Conservation (phyloP, 2,329 filamentous ascomycete species). For the Mollisia scopiformis region DNA sequence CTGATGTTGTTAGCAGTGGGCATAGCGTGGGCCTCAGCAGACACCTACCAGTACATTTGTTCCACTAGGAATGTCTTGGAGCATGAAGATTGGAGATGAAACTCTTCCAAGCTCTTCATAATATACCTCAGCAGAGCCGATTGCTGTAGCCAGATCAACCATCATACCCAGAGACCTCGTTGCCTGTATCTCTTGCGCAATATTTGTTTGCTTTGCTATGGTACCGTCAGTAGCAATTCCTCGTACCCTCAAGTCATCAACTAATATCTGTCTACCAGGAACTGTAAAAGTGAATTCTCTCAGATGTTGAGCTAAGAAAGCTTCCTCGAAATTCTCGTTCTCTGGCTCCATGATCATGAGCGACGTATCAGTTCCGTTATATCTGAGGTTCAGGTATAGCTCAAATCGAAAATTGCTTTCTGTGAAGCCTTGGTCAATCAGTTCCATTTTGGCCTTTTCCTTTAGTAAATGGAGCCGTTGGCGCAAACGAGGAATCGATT, state of each 20-base stretch:
- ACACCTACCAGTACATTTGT: background rate
- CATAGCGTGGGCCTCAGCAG: background rate
- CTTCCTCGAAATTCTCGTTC: conserved; percentile 67
- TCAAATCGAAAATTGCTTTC: conserved; percentile 77
- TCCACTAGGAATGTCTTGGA: no score
- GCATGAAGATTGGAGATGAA: no score
- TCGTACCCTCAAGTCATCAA: conserved; percentile 84
- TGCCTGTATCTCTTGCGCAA: background rate
- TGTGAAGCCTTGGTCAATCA: conserved; percentile 71
- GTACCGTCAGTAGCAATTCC: conserved; percentile 63
- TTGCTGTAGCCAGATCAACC: no score
- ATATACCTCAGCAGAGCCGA: no score
- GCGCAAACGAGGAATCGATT: conserved; percentile 54
- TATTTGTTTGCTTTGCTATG: background rate
- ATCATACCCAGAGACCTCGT: background rate
- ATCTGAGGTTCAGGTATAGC: conserved; percentile 90
- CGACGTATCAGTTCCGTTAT: conserved; percentile 84
- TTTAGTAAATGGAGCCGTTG: conserved; percentile 72
- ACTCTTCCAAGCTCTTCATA: no score
- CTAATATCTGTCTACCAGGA: conserved; percentile 79
- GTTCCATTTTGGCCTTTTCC: conserved; percentile 64
- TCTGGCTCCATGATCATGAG: conserved; percentile 82
- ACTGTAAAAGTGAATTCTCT: conserved; percentile 86
- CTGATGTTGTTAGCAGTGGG: background rate
- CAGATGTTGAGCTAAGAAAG: conserved; percentile 81